phyloP scores from a whole-genome alignment of 768 basidiomycete genomes.

The Russula griseocarnosa region DNA sequence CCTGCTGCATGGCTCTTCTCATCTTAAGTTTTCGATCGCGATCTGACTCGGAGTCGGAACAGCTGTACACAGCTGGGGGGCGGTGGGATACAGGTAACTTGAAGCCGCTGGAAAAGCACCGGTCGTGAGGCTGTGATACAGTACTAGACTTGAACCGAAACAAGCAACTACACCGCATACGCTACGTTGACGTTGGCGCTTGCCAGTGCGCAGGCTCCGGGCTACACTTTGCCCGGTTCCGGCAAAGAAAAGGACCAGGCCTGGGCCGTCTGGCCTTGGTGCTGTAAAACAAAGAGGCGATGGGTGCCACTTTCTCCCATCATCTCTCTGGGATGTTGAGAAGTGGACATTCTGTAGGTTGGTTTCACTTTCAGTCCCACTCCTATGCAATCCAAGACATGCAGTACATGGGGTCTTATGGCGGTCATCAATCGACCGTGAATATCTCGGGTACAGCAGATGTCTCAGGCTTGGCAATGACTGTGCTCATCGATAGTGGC shows the following conservation, averaged over 20 bases:
- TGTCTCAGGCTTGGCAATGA: neutral
- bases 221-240: neutral
- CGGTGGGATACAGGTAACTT: neutral
- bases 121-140: too few species aligned
- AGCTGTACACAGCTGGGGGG: neutral
- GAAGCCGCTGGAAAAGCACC: neutral
- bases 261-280: neutral
- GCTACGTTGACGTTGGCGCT: neutral
- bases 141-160: neutral
- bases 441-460: neutral
- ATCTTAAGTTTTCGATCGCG: neutral
- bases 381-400: neutral
- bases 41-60: neutral
- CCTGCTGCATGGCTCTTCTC: neutral
- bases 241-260: neutral
- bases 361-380: neutral
- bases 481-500: neutral
- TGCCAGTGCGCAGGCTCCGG: neutral
- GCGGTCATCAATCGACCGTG: neutral
- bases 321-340: neutral
- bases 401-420: neutral
- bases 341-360: neutral
- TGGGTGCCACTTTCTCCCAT: neutral
- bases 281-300: neutral
- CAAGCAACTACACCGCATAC: neutral